These are phyloP conservation scores for Nicotiana paniculata DNA, from an alignment of 257 asterid species.

Conservation along the genomic window DNA sequence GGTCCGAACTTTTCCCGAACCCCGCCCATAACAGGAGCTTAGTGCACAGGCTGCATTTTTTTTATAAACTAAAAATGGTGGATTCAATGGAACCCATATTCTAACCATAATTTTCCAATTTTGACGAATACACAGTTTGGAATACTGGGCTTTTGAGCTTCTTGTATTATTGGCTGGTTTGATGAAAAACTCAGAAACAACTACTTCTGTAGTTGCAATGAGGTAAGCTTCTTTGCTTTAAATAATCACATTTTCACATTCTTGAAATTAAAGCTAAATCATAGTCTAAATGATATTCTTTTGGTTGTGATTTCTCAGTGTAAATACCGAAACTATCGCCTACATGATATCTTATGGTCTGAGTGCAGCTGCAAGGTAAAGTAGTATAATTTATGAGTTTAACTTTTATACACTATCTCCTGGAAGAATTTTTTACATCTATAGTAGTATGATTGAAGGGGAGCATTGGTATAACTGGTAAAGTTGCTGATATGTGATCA, in stretches of 20 bases:
- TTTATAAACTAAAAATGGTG: too few species aligned
- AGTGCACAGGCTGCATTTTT: too few species aligned
- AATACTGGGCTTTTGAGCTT: constrained; percentile 81
- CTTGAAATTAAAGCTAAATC: background rate
- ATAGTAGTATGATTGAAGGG: too few species aligned
- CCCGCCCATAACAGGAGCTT: too few species aligned
- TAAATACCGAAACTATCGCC: constrained; percentile 34
- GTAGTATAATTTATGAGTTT: too few species aligned
- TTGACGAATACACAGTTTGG: constrained; percentile 41
- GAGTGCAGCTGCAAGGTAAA: constrained; percentile 81
- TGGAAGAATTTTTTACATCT: too few species aligned
- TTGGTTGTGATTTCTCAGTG: constrained; percentile 17
- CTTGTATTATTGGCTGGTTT: constrained; percentile 78
- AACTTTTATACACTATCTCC: too few species aligned
- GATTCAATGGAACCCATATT: too few species aligned
- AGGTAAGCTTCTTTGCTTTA: constrained; percentile 29
- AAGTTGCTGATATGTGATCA: too few species aligned
- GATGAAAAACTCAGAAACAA: constrained; percentile 67
- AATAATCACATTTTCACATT: background rate
- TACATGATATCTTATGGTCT: constrained; percentile 67
- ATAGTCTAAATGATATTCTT: background rate
- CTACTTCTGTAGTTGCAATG: constrained; percentile 79
- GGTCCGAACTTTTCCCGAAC: too few species aligned
- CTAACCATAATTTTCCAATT: background rate
- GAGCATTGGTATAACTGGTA: too few species aligned